Conservation (phyloP, 768 basidiomycete genomes). For the Coprinopsis cinerea region DNA sequence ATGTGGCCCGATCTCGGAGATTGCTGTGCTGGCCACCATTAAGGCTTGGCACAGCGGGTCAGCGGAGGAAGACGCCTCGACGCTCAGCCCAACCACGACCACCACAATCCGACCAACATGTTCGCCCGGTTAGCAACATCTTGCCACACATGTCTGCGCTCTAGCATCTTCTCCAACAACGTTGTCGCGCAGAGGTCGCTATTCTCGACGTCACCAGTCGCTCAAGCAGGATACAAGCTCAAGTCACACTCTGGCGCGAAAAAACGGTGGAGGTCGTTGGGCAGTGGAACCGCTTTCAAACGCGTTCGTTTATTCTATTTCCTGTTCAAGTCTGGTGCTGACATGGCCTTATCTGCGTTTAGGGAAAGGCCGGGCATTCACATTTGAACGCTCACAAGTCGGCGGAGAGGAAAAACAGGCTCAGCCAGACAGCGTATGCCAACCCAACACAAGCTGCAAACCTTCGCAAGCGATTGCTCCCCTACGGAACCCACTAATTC, state of each 20-base stretch:
- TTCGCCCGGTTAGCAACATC: constrained; percentile 20
- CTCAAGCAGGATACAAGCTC: constrained; percentile 65
- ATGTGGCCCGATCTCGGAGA: not conserved
- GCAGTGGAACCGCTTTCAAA: constrained; percentile 64
- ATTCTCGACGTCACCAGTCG: constrained; percentile 56
- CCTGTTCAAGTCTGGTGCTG: not conserved
- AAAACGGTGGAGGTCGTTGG: constrained; percentile 71
- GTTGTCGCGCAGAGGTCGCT: constrained; percentile 25
- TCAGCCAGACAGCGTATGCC: constrained; percentile 64
- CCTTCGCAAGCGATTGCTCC: constrained; percentile 61
- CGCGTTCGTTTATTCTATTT: constrained; percentile 41
- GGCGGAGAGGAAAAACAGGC: constrained; percentile 57
- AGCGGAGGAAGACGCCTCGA: not conserved
- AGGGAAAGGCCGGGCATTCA: constrained; percentile 68
- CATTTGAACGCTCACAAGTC: constrained; percentile 70
- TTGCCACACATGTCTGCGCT: constrained; percentile 18
- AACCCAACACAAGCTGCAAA: constrained; percentile 56
- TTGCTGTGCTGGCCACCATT: not conserved
- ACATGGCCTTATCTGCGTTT: not conserved
- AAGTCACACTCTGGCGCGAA: constrained; percentile 79
- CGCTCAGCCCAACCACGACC: not conserved
- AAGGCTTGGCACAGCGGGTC: too few species aligned
- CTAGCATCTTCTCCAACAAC: constrained; percentile 12
- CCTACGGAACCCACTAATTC: constrained; percentile 48
- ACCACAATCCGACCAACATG: constrained; percentile 17